Evolutionary conservation across 352 stramenopile species (phyloP).

Genomic region (Phytophthora pinifolia): DNA sequence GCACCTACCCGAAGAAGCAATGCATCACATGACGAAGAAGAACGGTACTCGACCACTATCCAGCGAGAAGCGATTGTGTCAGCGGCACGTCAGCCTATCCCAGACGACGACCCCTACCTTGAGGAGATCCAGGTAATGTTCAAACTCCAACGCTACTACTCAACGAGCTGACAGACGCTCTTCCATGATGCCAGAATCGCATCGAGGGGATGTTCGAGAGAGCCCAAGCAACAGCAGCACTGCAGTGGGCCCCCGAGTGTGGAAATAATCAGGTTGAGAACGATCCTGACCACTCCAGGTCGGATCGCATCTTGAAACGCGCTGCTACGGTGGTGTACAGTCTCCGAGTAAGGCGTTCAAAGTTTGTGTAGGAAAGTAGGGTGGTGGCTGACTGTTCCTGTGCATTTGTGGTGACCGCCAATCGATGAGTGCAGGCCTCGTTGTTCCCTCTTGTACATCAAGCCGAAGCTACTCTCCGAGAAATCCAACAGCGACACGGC

Average conservation of each 20-base stretch:
- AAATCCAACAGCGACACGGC: slow-evolving; percentile 39
- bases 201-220: slow-evolving; percentile 49
- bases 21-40: slow-evolving; percentile 2
- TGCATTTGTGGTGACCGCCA: neutral
- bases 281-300: slow-evolving; percentile 14
- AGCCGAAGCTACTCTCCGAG: slow-evolving; percentile 43
- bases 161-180: neutral
- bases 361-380: too few relatives aligned
- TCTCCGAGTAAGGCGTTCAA: slow-evolving; percentile 34
- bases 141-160: too few relatives aligned
- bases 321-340: slow-evolving; percentile 50
- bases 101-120: slow-evolving; percentile 37
- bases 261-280: slow-evolving; percentile 33
- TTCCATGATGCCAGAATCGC: slow-evolving; percentile 28
- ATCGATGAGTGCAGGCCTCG: slow-evolving; percentile 29
- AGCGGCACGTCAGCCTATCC: slow-evolving; percentile 17
- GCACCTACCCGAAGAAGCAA: neutral
- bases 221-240: slow-evolving; percentile 30
- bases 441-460: slow-evolving; percentile 58
- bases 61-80: slow-evolving; percentile 15
- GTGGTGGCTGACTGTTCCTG: neutral
- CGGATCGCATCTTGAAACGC: slow-evolving; percentile 37
- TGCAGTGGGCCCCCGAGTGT: slow-evolving; percentile 20
- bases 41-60: slow-evolving; percentile 7
- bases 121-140: slow-evolving; percentile 44